Evolutionary conservation across 768 basidiomycete species (phyloP).

Genomic region (Agrocybe pediades): DNA sequence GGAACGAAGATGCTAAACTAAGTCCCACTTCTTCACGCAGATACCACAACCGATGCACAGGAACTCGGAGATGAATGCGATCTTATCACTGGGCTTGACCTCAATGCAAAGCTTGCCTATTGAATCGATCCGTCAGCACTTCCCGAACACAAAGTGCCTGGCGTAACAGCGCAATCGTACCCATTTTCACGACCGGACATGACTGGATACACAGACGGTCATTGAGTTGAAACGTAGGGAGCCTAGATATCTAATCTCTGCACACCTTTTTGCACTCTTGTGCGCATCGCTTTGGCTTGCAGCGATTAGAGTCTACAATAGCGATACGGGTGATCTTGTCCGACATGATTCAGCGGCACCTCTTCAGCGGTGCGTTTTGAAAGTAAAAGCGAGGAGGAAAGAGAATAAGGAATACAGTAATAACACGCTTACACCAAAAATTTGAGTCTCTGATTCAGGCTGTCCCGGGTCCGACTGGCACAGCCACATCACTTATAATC

Average conservation of each 20-base stretch:
- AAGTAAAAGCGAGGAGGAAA: slow-evolving; percentile 6
- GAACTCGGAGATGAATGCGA: slow-evolving; percentile 98
- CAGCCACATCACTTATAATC: slow-evolving; percentile 26
- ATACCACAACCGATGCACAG: slow-evolving; percentile 99
- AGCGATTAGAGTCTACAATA: slow-evolving; percentile 88
- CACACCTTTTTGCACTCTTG: slow-evolving; percentile 97
- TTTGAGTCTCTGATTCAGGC: slow-evolving; percentile 9
- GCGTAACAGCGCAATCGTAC: slow-evolving; percentile 38
- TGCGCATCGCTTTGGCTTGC: slow-evolving; percentile 95
- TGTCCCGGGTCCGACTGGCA: slow-evolving; percentile 19
- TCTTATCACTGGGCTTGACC: slow-evolving; percentile 94
- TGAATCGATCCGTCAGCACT: slow-evolving; percentile 4
- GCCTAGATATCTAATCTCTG: background rate
- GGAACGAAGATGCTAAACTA: background rate
- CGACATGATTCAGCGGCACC: slow-evolving; percentile 52
- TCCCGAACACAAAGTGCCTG: background rate
- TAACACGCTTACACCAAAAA: slow-evolving; percentile 19
- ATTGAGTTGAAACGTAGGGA: slow-evolving; percentile 6
- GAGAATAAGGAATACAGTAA: slow-evolving; percentile 9
- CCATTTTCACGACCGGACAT: slow-evolving; percentile 98
- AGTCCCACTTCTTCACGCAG: slow-evolving; percentile 94
- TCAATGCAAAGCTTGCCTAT: slow-evolving; percentile 97
- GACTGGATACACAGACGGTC: slow-evolving; percentile 26
- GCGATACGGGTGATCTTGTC: slow-evolving; percentile 99
- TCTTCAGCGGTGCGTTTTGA: slow-evolving; percentile 10